A percentile compares a stretch with the other conserved stretches of the same genome.
These are phyloP conservation scores for Nemania sp. DNA, from an alignment of 2,329 filamentous ascomycete species.

Conservation along the genomic window DNA sequence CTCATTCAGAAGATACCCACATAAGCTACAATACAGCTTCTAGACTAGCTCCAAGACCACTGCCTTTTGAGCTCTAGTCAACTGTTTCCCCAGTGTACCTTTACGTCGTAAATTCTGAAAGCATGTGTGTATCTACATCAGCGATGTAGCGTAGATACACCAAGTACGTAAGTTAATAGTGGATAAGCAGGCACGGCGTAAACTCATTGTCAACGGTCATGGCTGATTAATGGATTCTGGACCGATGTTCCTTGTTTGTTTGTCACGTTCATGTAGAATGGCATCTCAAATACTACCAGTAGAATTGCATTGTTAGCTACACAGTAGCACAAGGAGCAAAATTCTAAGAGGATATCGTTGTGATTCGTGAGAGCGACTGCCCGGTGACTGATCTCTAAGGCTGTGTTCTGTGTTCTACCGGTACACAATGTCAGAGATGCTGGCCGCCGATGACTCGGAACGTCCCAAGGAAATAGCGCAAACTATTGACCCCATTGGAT, in stretches of 20 bases:
- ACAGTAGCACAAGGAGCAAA: background rate
- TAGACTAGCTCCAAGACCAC: background rate
- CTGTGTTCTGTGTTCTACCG: no score
- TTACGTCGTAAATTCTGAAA: background rate
- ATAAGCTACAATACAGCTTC: conserved; percentile 10
- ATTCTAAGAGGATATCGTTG: background rate
- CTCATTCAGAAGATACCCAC: conserved; percentile 16
- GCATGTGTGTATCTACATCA: no score
- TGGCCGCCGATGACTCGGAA: conserved; percentile 14
- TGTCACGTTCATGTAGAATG: background rate
- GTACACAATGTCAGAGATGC: conserved; percentile 4
- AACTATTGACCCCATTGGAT: conserved; percentile 13
- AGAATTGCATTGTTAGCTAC: no score
- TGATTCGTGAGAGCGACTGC: background rate
- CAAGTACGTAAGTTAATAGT: background rate
- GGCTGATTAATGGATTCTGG: conserved; percentile 13
- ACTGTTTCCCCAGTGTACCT: background rate
- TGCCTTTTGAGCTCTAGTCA: background rate
- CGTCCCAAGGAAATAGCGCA: conserved; percentile 23
- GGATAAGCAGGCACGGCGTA: background rate
- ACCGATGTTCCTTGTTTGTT: background rate
- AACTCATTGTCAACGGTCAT: background rate
- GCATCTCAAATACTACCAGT: no score
- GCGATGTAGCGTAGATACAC: no score
- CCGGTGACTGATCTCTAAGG: background rate